phyloP scores from a whole-genome alignment of 352 stramenopile species.

The Phytopythium chamaehyphon region DNA sequence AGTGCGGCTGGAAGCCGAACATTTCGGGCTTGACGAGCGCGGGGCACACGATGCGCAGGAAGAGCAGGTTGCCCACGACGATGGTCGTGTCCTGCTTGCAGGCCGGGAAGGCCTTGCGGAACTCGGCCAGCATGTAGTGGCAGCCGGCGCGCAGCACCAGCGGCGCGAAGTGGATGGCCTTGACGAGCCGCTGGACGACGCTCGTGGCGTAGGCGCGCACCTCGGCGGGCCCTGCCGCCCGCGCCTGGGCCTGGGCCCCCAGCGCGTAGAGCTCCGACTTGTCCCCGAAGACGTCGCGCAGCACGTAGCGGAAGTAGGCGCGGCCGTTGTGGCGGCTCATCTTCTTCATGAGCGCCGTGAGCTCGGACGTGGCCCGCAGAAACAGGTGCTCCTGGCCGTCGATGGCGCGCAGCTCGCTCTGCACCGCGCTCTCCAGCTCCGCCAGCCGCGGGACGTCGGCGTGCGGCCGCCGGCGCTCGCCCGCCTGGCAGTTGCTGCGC shows the following conservation, averaged over 20 bases:
- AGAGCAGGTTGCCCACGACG: conserved; percentile 70
- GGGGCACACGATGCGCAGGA: conserved; percentile 72
- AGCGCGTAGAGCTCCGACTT: conserved; percentile 52
- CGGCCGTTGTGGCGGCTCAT: conserved; percentile 63
- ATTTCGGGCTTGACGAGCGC: conserved; percentile 81
- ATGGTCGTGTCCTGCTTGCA: conserved; percentile 59
- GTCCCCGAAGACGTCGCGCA: conserved; percentile 72
- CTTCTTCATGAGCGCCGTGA: conserved; percentile 68
- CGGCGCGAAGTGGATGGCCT: conserved; percentile 70
- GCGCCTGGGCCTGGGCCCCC: too few species aligned
- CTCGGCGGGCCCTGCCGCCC: conserved; percentile 26
- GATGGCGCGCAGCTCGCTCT: conserved; percentile 55
- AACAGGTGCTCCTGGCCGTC: conserved; percentile 74
- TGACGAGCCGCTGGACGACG: conserved; percentile 61
- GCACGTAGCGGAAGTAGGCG: conserved; percentile 78
- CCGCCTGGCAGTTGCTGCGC: conserved; percentile 21
- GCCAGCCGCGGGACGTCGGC: conserved; percentile 57
- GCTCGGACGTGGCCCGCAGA: conserved; percentile 65
- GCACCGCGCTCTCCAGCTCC: conserved; percentile 64
- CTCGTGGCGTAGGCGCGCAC: conserved; percentile 51
- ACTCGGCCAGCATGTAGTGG: conserved; percentile 70
- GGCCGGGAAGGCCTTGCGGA: conserved; percentile 59
- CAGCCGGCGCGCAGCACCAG: conserved; percentile 66
- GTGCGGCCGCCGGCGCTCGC: conserved; percentile 29
- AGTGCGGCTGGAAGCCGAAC: conserved; percentile 68